Conservation (phyloP, 371 early-diverging fungal species). For the Mortierella sp. region DNA sequence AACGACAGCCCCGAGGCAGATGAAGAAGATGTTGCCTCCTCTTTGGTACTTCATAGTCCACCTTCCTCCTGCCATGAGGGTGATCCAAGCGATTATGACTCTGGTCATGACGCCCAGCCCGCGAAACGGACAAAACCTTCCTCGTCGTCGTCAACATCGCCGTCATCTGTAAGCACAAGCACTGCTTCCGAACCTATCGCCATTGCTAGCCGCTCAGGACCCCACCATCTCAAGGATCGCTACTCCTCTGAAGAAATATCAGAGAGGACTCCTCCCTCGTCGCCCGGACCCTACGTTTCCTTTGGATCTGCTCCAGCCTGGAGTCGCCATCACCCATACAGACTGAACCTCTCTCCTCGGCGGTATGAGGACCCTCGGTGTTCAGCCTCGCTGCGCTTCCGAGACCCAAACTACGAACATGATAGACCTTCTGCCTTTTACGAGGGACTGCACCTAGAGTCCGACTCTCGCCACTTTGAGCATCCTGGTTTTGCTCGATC, state of each 20-base stretch:
- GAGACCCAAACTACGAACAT: background rate
- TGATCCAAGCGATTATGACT: conserved; percentile 27
- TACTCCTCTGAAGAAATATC: background rate
- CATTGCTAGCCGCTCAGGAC: background rate
- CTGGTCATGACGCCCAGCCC: background rate
- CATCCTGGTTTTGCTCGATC: background rate
- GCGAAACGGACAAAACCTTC: conserved; percentile 11
- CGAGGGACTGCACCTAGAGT: background rate
- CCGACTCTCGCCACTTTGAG: conserved; percentile 1
- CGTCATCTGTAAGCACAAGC: background rate
- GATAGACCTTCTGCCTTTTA: conserved; percentile 11
- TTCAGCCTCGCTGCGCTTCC: background rate
- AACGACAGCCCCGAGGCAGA: conserved; percentile 1
- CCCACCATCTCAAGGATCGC: background rate
- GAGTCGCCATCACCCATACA: conserved; percentile 11
- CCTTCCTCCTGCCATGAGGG: conserved; percentile 23
- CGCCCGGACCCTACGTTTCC: conserved; percentile 6
- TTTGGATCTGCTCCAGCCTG: conserved; percentile 6
- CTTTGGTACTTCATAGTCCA: conserved; percentile 17
- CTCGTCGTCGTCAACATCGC: background rate
- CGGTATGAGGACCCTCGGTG: conserved; percentile 9
- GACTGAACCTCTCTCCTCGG: background rate
- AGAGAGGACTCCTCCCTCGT: conserved; percentile 12
- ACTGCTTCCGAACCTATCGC: background rate
- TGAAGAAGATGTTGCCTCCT: background rate